phyloP scores from a whole-genome alignment of 2,329 filamentous ascomycete species.

The Xylariaceae sp. region DNA sequence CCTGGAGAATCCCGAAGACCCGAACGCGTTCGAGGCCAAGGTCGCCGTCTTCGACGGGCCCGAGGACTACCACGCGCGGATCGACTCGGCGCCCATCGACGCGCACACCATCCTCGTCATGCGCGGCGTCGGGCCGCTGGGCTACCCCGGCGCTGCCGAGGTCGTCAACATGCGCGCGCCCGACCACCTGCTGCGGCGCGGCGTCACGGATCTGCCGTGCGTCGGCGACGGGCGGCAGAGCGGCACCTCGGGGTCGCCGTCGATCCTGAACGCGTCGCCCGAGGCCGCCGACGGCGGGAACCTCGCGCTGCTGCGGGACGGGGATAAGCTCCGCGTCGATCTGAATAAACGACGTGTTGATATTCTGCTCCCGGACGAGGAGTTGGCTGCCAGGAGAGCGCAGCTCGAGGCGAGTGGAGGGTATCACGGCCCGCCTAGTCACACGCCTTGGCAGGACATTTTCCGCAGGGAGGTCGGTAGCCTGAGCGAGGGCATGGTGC shows the following conservation, averaged over 20 bases:
- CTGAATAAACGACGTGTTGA: conserved; percentile 55
- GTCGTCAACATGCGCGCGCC: conserved; percentile 60
- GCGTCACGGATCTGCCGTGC: conserved; percentile 54
- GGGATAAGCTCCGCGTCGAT: conserved; percentile 57
- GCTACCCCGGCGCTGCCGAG: conserved; percentile 57
- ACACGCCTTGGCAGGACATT: conserved; percentile 58
- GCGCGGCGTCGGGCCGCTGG: conserved; percentile 55
- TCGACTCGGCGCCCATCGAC: conserved; percentile 51
- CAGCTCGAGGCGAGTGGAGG: conserved; percentile 46
- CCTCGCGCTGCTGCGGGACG: conserved; percentile 55
- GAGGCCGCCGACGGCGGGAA: conserved; percentile 62
- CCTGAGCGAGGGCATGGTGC: conserved; percentile 53
- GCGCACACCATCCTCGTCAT: conserved; percentile 53
- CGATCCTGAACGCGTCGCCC: conserved; percentile 61
- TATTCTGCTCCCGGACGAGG: conserved; percentile 50
- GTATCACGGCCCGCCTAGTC: conserved; percentile 47
- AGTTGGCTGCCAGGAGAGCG: conserved; percentile 47
- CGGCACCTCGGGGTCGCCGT: conserved; percentile 60
- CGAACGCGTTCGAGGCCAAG: conserved; percentile 53
- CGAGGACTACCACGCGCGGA: conserved; percentile 52
- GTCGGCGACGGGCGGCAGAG: conserved; percentile 62
- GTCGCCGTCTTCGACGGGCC: conserved; percentile 58
- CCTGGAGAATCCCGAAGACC: conserved; percentile 51
- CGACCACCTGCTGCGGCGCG: conserved; percentile 49
- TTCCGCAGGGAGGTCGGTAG: conserved; percentile 53